Evolutionary conservation across 768 basidiomycete genomes (phyloP).

Genomic region (Lentinula sp.): DNA sequence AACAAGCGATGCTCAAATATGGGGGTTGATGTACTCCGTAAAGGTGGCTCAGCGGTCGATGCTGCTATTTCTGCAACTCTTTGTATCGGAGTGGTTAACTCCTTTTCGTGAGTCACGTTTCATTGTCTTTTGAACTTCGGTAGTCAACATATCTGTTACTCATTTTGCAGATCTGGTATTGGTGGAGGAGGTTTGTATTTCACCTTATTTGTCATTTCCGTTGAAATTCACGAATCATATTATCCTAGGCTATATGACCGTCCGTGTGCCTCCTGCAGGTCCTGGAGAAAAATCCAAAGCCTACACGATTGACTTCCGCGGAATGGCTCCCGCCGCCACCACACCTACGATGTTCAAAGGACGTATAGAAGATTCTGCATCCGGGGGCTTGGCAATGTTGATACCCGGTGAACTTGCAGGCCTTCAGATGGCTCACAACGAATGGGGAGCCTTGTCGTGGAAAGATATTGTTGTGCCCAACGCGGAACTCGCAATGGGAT

Average conservation of each 20-base stretch:
- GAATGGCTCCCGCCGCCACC: constrained; percentile 52
- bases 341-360: constrained; percentile 54
- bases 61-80: constrained; percentile 55
- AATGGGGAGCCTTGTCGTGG: constrained; percentile 38
- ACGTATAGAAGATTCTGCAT: constrained; percentile 32
- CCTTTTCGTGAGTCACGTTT: constrained; percentile 46
- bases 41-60: constrained; percentile 65
- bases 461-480: constrained; percentile 48
- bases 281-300: constrained; percentile 21
- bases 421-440: constrained; percentile 51
- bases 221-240: background rate
- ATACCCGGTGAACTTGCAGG: constrained; percentile 68
- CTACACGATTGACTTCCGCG: constrained; percentile 60
- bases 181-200: constrained; percentile 40
- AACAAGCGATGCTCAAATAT: constrained; percentile 57
- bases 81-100: constrained; percentile 54
- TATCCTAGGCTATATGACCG: constrained; percentile 36
- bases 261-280: constrained; percentile 41
- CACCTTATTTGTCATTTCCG: no score
- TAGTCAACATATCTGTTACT: background rate
- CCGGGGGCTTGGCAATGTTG: constrained; percentile 58
- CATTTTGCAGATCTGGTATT: constrained; percentile 35
- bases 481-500: constrained; percentile 51
- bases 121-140: background rate
- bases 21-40: constrained; percentile 48